Evolutionary conservation across 257 asterid genomes (phyloP).

Genomic region (Ophiorrhiza pumila): DNA sequence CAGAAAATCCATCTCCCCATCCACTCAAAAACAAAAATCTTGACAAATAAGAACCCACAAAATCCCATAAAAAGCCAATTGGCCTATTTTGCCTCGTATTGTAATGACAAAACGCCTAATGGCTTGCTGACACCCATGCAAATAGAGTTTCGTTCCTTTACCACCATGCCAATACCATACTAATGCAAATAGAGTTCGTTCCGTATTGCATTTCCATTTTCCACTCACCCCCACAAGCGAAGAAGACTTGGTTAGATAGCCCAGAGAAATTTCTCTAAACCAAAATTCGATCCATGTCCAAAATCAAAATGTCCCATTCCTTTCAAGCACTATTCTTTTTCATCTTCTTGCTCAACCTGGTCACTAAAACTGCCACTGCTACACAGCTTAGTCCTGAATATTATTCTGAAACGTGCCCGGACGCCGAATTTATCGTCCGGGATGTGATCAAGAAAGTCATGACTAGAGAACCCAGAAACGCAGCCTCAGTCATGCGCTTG

Average conservation of each 20-base stretch:
- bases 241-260: background rate
- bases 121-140: slow-evolving; percentile 19
- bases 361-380: slow-evolving; percentile 19
- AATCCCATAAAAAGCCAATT: slow-evolving; percentile 19
- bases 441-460: slow-evolving; percentile 49
- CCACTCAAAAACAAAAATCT: slow-evolving; percentile 2
- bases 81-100: slow-evolving; percentile 18
- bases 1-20: slow-evolving; percentile 8
- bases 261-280: background rate
- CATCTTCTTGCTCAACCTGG: slow-evolving; percentile 22
- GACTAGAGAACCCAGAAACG: slow-evolving; percentile 59
- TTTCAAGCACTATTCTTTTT: background rate
- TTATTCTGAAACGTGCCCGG: slow-evolving; percentile 64
- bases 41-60: background rate
- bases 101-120: background rate
- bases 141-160: background rate
- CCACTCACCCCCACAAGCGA: background rate
- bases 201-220: background rate
- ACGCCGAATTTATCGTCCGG: slow-evolving; percentile 63
- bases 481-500: slow-evolving; percentile 89
- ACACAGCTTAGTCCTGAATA: slow-evolving; percentile 46
- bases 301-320: slow-evolving; percentile 31
- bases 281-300: background rate
- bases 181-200: too few relatives aligned
- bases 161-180: background rate